Percentiles rank a stretch among this genome's conserved stretches.
These are phyloP conservation scores for Vitis hybrid DNA, from an alignment of 177 flowering plant genomes.

Conservation along the genomic window DNA sequence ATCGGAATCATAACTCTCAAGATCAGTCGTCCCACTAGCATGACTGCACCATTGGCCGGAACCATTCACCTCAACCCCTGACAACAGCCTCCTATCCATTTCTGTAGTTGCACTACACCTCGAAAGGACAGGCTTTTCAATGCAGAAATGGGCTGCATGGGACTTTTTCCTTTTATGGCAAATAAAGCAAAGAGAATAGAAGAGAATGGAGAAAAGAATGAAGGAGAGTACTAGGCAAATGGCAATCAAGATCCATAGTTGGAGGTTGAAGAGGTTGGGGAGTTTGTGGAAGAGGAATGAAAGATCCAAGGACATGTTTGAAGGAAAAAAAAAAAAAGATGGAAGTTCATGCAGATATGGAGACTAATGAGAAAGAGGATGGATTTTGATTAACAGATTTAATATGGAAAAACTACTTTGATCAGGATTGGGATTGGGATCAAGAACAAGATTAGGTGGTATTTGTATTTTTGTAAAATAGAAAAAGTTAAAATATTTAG, in stretches of 20 bases:
- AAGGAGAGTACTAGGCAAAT: background rate
- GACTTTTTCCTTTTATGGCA: slow-evolving; percentile 8
- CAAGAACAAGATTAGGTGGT: too few species aligned
- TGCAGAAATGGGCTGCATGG: background rate
- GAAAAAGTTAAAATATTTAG: too few species aligned
- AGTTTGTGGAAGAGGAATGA: slow-evolving; percentile 6
- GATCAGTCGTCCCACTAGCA: background rate
- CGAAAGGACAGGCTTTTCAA: slow-evolving; percentile 2
- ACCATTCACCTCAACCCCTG: background rate
- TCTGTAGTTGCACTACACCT: slow-evolving; percentile 6
- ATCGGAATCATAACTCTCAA: background rate
- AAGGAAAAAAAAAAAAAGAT: too few species aligned
- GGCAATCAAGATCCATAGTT: slow-evolving; percentile 25
- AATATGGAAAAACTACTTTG: too few species aligned
- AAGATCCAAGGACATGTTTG: slow-evolving; percentile 8
- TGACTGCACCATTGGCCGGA: slow-evolving; percentile 8
- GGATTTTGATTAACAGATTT: too few species aligned
- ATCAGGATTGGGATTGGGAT: too few species aligned
- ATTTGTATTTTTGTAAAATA: too few species aligned
- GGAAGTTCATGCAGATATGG: too few species aligned
- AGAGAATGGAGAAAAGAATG: slow-evolving; percentile 6
- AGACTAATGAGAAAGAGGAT: too few species aligned
- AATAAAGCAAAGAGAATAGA: slow-evolving; percentile 6
- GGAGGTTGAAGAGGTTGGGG: slow-evolving; percentile 21
- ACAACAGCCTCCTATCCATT: slow-evolving; percentile 18